A percentile compares a stretch with the other conserved stretches of the same genome.
phyloP scores from a whole-genome alignment of 1,284 basidiomycete species.

The Malassezia psittaci region DNA sequence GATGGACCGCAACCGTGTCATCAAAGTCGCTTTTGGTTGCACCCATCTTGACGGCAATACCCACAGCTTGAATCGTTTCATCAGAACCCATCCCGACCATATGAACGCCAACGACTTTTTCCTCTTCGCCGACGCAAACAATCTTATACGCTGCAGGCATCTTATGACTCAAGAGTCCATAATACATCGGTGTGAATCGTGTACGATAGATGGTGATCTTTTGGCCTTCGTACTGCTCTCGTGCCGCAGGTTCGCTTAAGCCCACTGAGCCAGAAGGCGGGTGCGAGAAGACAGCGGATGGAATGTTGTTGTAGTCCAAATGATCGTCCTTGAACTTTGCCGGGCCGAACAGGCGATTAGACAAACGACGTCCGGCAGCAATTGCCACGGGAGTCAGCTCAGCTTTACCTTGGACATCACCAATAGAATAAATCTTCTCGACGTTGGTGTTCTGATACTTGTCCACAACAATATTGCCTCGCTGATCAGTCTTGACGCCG shows the following conservation, averaged over 20 bases:
- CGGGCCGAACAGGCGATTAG: slow-evolving; percentile 81
- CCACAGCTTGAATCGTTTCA: slow-evolving; percentile 87
- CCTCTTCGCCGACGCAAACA: slow-evolving; percentile 71
- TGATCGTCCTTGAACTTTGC: slow-evolving; percentile 75
- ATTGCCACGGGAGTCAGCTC: slow-evolving; percentile 96
- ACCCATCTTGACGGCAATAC: slow-evolving; percentile 89
- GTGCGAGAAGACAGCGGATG: slow-evolving; percentile 50
- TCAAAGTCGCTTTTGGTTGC: slow-evolving; percentile 44
- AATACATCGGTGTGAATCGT: slow-evolving; percentile 48
- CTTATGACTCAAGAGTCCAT: slow-evolving; percentile 44
- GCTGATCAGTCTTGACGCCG: slow-evolving; percentile 65
- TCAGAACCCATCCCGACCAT: slow-evolving; percentile 73
- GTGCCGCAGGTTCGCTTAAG: slow-evolving; percentile 72
- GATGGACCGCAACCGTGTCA: slow-evolving; percentile 46
- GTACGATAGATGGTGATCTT: slow-evolving; percentile 77
- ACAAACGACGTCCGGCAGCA: slow-evolving; percentile 77
- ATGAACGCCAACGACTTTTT: slow-evolving; percentile 88
- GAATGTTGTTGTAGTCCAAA: slow-evolving; percentile 79
- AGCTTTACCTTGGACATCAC: slow-evolving; percentile 84
- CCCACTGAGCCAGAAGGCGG: slow-evolving; percentile 37
- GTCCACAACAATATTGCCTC: slow-evolving; percentile 76
- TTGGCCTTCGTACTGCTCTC: slow-evolving; percentile 71
- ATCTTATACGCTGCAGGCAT: slow-evolving; percentile 82
- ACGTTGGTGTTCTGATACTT: slow-evolving; percentile 70
- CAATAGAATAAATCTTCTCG: slow-evolving; percentile 67